Percentiles rank a stretch among this genome's conserved stretches.
phyloP scores from a whole-genome alignment of 371 early-diverging fungal species.

The Syncephalastrum racemosum region DNA sequence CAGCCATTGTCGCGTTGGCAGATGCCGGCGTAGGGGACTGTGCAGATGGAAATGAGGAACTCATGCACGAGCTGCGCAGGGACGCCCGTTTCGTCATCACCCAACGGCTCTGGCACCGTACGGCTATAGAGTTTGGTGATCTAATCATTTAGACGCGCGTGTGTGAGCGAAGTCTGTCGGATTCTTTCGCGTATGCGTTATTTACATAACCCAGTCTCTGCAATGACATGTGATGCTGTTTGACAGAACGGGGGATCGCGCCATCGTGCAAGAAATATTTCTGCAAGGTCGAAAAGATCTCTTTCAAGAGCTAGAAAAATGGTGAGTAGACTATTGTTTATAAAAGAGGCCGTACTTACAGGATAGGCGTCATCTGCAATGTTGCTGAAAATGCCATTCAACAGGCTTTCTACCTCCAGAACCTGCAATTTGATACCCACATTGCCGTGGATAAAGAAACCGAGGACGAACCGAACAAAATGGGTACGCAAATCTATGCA shows the following conservation, averaged over 20 bases:
- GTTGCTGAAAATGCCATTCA: conserved; percentile 65
- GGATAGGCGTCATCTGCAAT: conserved; percentile 65
- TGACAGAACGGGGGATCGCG: conserved; percentile 52
- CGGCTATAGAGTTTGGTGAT: conserved; percentile 61
- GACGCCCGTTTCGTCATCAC: conserved; percentile 36
- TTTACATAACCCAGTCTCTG: conserved; percentile 63
- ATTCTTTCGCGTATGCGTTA: background rate
- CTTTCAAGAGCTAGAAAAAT: conserved; percentile 54
- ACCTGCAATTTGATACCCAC: conserved; percentile 65
- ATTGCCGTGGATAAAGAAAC: conserved; percentile 77
- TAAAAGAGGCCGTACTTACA: conserved; percentile 24
- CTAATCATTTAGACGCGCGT: conserved; percentile 12
- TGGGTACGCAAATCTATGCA: conserved; percentile 57
- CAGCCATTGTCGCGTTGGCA: conserved; percentile 77
- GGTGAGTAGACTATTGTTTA: background rate
- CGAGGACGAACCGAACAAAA: conserved; percentile 73
- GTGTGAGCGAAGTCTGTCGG: background rate
- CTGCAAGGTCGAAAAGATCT: conserved; percentile 56
- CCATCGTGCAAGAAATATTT: conserved; percentile 67
- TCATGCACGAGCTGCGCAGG: conserved; percentile 66
- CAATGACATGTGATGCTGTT: conserved; percentile 66
- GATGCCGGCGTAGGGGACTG: conserved; percentile 71
- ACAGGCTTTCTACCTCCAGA: conserved; percentile 67
- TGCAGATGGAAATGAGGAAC: conserved; percentile 75
- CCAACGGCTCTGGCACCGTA: conserved; percentile 41